Conservation (phyloP, 306 rosid species). For the Corylus americana region DNA sequence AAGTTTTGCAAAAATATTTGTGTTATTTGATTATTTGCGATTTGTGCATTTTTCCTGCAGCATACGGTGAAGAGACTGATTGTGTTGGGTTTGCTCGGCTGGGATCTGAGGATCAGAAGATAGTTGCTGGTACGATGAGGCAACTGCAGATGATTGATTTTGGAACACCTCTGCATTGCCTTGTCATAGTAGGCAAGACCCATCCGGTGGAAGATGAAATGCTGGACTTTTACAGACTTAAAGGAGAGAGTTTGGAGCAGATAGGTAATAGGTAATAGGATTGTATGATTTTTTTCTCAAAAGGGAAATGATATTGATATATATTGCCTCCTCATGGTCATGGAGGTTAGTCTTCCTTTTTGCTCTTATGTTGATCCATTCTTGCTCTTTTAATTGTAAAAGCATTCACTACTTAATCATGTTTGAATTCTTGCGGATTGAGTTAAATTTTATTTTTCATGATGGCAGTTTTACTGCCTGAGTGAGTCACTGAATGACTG, state of each 20-base stretch:
- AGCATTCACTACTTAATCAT: background rate
- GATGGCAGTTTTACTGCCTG: background rate
- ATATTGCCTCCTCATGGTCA: background rate
- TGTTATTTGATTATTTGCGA: background rate
- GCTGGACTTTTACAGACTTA: constrained; percentile 65
- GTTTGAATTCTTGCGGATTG: background rate
- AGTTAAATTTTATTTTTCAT: background rate
- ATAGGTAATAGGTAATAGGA: background rate
- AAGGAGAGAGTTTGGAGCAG: constrained; percentile 27
- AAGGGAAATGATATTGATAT: background rate
- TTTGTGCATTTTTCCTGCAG: constrained; percentile 41
- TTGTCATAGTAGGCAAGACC: constrained; percentile 80
- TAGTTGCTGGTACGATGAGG: constrained; percentile 74
- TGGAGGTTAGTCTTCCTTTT: constrained; percentile 5
- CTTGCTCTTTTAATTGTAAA: background rate
- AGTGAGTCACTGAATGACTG: background rate
- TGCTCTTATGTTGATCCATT: background rate
- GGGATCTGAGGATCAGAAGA: constrained; percentile 82
- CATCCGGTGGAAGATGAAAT: constrained; percentile 93
- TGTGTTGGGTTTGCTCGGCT: constrained; percentile 93
- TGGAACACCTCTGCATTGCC: constrained; percentile 92
- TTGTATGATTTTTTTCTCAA: constrained; percentile 6
- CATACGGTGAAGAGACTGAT: constrained; percentile 57
- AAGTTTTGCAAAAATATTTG: background rate
- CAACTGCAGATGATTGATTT: constrained; percentile 69